Base-by-base conservation (phyloP, 441 rosid species). In the Adansonia madagascariensis region DNA sequence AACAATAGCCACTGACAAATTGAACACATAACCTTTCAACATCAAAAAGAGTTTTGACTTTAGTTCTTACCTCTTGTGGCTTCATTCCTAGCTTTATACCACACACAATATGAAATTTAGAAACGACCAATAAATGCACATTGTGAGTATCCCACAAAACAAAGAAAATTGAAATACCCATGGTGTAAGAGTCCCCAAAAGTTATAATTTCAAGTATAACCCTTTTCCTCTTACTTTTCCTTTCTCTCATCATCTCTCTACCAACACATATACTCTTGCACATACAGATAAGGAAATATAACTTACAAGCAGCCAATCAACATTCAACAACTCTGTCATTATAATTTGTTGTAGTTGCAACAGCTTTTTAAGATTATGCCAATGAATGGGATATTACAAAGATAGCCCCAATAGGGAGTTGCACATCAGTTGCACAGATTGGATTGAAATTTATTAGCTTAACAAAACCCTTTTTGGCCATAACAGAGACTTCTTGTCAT, bases 381-480 rank as follows among this genome's bases (percentile, higher is more conserved):
- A 96, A 90, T 68, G 97, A 96, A 81, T 96, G 91, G 12, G 98
- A 96, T 69, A 96, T 94, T 22, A 96, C 90, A 84, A 96, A 96
- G 78, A 91, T 91, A 0, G 97, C 99, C 14, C 98, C 97, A 77
- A 83, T 84, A 83, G 98, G 98, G 84, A 96, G 98, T 83, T 94
- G 80, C 79, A 96, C 97, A 75, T 96, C 98, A 62, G 98, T 96
- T 82, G 96, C 99, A 2, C 89, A 90, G 59, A 96, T 88, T 76
- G 98, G 99, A 73, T 96, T 96, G 86, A 96, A 96, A 86, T 96
- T 98, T 81, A 96, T 96, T 74, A 96, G 97, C 90, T 96, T 98
- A 4, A 97, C 98, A 86, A 96, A 96, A 24, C 98, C 98, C 63
- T 84, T 65, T 86, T 92, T 89, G 65, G 99, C 99, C 99, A 94